Conservation (phyloP, 495 filamentous ascomycete genomes). For the Hyaloscypha finlandica region DNA sequence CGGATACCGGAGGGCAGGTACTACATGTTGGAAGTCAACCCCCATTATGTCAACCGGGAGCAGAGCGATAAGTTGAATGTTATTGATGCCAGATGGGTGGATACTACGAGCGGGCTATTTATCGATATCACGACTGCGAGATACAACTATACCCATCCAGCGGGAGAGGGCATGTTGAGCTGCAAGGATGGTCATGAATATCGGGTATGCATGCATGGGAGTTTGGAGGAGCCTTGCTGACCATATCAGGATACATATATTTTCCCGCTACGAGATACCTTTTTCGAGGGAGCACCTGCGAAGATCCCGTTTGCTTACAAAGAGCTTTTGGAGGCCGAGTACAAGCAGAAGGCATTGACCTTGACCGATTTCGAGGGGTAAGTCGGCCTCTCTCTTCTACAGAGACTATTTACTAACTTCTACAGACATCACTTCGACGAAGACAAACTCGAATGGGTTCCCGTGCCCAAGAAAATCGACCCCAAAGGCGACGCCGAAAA, state of each 20-base stretch:
- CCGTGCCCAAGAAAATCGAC: constrained; percentile 19
- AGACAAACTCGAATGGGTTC: constrained; percentile 39
- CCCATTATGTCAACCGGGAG: constrained; percentile 60
- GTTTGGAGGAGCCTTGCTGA: constrained; percentile 11
- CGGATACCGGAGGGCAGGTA: constrained; percentile 45
- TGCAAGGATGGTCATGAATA: constrained; percentile 46
- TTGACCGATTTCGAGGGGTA: constrained; percentile 28
- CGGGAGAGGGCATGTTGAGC: constrained; percentile 40
- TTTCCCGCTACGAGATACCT: constrained; percentile 47
- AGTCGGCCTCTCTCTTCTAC: not conserved
- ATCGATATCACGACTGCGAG: constrained; percentile 80
- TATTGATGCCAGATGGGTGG: constrained; percentile 87
- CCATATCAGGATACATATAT: constrained; percentile 39
- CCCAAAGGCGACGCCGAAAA: not conserved
- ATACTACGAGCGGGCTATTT: constrained; percentile 74
- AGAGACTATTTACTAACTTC: not conserved
- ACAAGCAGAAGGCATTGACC: constrained; percentile 51
- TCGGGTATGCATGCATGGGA: constrained; percentile 32
- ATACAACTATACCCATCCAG: constrained; percentile 59
- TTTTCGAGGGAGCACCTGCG: constrained; percentile 61
- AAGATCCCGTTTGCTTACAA: constrained; percentile 65
- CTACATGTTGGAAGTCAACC: constrained; percentile 81
- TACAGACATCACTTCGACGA: constrained; percentile 44
- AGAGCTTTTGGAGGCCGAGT: constrained; percentile 61
- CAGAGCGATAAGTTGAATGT: constrained; percentile 71